phyloP scores from a whole-genome alignment of 2,329 filamentous ascomycete species.

The Fusarium buharicum region DNA sequence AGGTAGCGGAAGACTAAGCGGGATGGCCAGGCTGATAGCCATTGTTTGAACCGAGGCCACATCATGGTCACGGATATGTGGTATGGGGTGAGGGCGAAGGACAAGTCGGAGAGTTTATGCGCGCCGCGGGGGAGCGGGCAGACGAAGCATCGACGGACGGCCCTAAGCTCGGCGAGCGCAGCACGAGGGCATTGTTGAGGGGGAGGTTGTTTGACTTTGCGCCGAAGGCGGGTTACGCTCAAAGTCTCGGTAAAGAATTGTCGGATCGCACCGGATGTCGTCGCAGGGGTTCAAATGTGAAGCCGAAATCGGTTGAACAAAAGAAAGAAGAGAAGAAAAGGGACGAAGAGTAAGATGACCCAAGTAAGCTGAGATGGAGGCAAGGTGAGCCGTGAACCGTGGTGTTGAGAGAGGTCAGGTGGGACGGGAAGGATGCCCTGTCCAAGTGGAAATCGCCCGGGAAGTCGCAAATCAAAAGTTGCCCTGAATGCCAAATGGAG shows the following conservation, averaged over 20 bases:
- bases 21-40: conserved; percentile 45
- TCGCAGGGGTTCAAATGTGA: conserved; percentile 8
- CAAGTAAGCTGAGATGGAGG: conserved; percentile 3
- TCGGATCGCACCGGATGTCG: conserved; percentile 17
- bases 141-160: conserved; percentile 40
- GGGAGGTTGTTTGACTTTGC: conserved; percentile 22
- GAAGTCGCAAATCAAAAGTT: conserved; percentile 30
- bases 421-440: conserved; percentile 33
- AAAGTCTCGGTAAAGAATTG: conserved; percentile 25
- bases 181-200: conserved; percentile 37
- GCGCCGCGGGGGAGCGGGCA: conserved; percentile 36
- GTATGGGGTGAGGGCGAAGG: conserved; percentile 23
- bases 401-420: conserved; percentile 38
- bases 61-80: conserved; percentile 35
- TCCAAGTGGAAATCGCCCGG: conserved; percentile 27
- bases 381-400: conserved; percentile 21
- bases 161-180: conserved; percentile 32
- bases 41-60: conserved; percentile 44
- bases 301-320: conserved; percentile 1
- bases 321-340: not conserved
- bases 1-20: conserved; percentile 47
- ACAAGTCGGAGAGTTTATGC: conserved; percentile 36
- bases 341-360: conserved; percentile 3
- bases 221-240: conserved; percentile 12
- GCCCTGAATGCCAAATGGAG: conserved; percentile 30